phyloP scores from a whole-genome alignment of 306 rosid genomes.

The Trifolium repens region DNA sequence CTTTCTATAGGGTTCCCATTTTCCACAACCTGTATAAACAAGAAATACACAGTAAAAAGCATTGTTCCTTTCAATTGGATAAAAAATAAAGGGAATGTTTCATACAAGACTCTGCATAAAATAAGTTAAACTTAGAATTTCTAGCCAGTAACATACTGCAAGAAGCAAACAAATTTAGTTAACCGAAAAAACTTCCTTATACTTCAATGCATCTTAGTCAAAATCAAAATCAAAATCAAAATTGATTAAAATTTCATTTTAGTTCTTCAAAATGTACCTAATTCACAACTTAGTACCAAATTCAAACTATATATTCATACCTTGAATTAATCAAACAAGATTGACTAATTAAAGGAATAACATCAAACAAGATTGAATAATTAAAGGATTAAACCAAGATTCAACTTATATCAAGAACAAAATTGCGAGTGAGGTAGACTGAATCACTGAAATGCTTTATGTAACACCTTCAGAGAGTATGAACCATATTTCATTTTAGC shows the following conservation, averaged over 20 bases:
- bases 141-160: slow-evolving; percentile 16
- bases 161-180: slow-evolving; percentile 4
- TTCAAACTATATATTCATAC: slow-evolving; percentile 2
- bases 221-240: neutral
- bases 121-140: slow-evolving; percentile 8
- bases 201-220: slow-evolving; percentile 1
- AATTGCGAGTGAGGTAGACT: neutral
- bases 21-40: slow-evolving; percentile 75
- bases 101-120: slow-evolving; percentile 6
- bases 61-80: slow-evolving; percentile 13
- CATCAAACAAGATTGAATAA: slow-evolving; percentile 7
- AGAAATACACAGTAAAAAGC: slow-evolving; percentile 34
- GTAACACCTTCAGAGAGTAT: neutral
- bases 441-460: neutral
- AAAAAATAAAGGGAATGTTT: slow-evolving; percentile 11
- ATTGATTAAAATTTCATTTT: no score
- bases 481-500: slow-evolving; percentile 9
- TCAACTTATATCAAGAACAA: neutral
- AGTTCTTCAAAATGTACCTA: no score
- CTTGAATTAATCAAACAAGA: slow-evolving; percentile 14
- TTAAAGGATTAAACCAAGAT: neutral
- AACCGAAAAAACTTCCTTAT: neutral
- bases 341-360: slow-evolving; percentile 5
- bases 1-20: slow-evolving; percentile 86
- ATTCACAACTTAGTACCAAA: neutral